Percentiles rank a stretch among this genome's conserved stretches.
These are phyloP conservation scores for Incumbomyces delicatus DNA, from an alignment of 2,329 filamentous ascomycete species.

Conservation along the genomic window DNA sequence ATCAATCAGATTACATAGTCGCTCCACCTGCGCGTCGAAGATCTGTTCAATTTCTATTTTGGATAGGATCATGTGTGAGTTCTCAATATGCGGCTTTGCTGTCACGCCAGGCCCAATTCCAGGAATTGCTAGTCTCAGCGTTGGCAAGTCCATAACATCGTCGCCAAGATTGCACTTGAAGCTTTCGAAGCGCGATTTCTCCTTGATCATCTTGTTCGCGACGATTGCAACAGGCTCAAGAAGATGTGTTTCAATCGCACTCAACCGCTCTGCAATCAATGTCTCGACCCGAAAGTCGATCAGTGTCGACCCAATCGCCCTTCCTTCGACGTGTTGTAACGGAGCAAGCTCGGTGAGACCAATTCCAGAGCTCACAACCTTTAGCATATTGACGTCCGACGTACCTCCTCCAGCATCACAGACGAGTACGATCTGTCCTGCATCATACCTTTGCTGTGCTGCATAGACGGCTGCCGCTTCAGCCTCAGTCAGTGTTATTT, in stretches of 20 bases:
- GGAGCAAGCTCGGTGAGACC: constrained; percentile 7
- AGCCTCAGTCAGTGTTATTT: constrained; percentile 39
- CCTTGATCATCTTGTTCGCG: constrained; percentile 12
- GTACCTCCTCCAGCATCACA: constrained; percentile 42
- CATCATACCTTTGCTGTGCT: constrained; percentile 20
- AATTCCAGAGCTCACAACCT: constrained; percentile 9
- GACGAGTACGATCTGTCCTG: constrained; percentile 34
- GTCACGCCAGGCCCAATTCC: constrained; percentile 7
- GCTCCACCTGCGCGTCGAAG: constrained; percentile 15
- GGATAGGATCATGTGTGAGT: constrained; percentile 14
- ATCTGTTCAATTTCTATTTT: constrained; percentile 9
- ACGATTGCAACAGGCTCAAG: constrained; percentile 4
- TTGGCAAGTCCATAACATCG: constrained; percentile 9
- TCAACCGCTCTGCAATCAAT: constrained; percentile 10
- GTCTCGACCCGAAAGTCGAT: constrained; percentile 15
- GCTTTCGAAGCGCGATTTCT: constrained; percentile 14
- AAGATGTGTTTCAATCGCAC: constrained; percentile 6
- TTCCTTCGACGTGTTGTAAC: constrained; percentile 6
- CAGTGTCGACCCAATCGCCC: constrained; percentile 21
- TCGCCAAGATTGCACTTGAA: constrained; percentile 18
- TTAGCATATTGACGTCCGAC: constrained; percentile 18
- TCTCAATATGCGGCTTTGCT: constrained; percentile 10
- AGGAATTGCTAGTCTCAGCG: constrained; percentile 13
- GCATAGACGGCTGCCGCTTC: constrained; percentile 41
- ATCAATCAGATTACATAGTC: constrained; percentile 5